Base-by-base conservation (phyloP, 2,329 filamentous ascomycete species). In the Ascochyta clinopodiicola region DNA sequence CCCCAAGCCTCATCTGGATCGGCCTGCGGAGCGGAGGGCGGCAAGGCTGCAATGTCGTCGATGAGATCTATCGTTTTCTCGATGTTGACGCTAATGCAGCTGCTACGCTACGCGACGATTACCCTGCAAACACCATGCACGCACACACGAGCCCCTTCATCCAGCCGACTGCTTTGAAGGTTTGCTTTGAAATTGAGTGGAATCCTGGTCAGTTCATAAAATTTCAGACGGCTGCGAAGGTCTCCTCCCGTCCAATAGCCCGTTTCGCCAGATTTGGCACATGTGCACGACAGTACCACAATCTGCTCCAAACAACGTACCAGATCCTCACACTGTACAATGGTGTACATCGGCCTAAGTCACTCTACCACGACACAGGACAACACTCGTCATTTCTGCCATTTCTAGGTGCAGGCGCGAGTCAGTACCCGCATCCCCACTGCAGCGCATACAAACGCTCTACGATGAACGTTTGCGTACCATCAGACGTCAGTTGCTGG, bases 71-170 rank as follows among this genome's bases (percentile, higher is more conserved):
- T 56, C 52, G 50, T 31, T 39, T 56, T 25, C 21, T 47, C 36
- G 35, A 27, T 10, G 7, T 27, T 27, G 25, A 39, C 52, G 46
- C 52, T 56, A 56, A 51, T 47, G 52, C 52, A 51, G 52, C 52
- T 42, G 47, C 52, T 24, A 44, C 40, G 27, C 36, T 56, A 51
- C 42, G 42, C 46, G 46, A 56, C 42, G 15, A 29, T 17, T 36
- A n/a, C 24, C 52, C 52, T 51, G 52, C 45, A 45, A 37, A 24
- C 29, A 32, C 34, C 40, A 22, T 40, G 36, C 50, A 29, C 13
- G 50, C 35, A 47, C 46, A 56, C 42, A 55, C n/a, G 31, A 35
- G 47, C 52, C 52, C 52, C 52, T 29, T 19, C 52, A 46, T 17
- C 32, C 42, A 42, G 36, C 13, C 42, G 37, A 21, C 37, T 21